Conservation (phyloP, 73 alveolate species). For the Stentor coeruleus region DNA sequence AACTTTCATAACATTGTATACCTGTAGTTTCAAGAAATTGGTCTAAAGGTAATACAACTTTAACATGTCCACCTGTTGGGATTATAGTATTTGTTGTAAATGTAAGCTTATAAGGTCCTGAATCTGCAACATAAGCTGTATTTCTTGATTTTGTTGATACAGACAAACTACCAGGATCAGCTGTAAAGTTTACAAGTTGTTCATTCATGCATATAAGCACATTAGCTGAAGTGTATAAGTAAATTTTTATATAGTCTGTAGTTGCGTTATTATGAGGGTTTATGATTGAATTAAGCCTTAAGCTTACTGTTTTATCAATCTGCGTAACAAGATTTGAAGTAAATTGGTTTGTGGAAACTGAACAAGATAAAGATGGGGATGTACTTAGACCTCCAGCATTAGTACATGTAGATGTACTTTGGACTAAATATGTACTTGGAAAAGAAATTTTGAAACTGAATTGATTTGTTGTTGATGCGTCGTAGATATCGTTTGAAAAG, state of each 20-base stretch:
- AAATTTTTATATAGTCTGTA: background rate
- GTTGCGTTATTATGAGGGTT: slow-evolving; percentile 9
- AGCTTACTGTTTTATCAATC: background rate
- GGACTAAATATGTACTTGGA: background rate
- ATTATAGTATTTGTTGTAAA: slow-evolving; percentile 4
- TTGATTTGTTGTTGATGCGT: background rate
- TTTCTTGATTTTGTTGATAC: background rate
- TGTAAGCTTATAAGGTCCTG: slow-evolving; percentile 1
- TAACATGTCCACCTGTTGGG: slow-evolving; percentile 12
- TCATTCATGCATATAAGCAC: background rate
- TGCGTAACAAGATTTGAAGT: background rate
- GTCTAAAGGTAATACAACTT: background rate
- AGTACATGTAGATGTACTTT: background rate
- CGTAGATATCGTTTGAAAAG: background rate
- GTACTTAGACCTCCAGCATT: slow-evolving; percentile 6
- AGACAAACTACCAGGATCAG: background rate
- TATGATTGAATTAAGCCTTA: background rate
- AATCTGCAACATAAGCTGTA: background rate
- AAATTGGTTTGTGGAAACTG: background rate
- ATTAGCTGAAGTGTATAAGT: background rate
- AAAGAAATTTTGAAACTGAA: background rate
- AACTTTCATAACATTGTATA: background rate
- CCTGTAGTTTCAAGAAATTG: slow-evolving; percentile 12
- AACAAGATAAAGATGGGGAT: background rate
- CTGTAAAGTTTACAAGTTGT: background rate